Conservation (phyloP, 2,329 filamentous ascomycete genomes). For the Ophiognomonia clavigignenti-juglandacearum region DNA sequence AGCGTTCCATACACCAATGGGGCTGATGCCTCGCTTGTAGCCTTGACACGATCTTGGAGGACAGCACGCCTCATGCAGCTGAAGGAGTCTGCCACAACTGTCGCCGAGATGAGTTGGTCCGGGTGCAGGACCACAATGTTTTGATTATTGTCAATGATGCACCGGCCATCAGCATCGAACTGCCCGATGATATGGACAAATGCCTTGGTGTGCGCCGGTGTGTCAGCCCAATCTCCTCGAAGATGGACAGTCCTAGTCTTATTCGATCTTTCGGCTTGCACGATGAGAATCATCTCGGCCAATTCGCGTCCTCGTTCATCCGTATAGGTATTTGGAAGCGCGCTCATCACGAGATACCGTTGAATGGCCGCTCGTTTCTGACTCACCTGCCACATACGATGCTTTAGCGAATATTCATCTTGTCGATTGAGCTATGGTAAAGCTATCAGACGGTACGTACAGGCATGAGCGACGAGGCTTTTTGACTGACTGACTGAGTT, state of each 20-base stretch:
- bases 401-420: conserved; percentile 54
- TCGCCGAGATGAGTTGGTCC: conserved; percentile 91
- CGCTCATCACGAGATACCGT: conserved; percentile 75
- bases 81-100: conserved; percentile 94
- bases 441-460: conserved; percentile 45
- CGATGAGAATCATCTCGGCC: conserved; percentile 76
- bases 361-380: conserved; percentile 72
- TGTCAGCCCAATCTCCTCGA: conserved; percentile 82
- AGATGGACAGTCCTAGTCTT: conserved; percentile 65
- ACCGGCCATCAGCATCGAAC: conserved; percentile 66
- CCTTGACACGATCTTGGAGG: conserved; percentile 90
- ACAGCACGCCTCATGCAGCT: conserved; percentile 86
- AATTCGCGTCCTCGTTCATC: conserved; percentile 55
- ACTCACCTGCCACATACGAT: conserved; percentile 54
- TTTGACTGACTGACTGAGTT: conserved; percentile 54
- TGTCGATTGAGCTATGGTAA: conserved; percentile 16
- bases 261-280: conserved; percentile 71
- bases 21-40: conserved; percentile 72
- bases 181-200: conserved; percentile 83
- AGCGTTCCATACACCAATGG: conserved; percentile 90
- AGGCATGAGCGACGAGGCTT: conserved; percentile 31
- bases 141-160: conserved; percentile 74
- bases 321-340: conserved; percentile 64
- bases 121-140: conserved; percentile 90
- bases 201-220: conserved; percentile 65